Evolutionary conservation across 352 stramenopile species (phyloP), one percentile per base, ranked within the genome.

Genomic region (Halophytophthora polymorphica): DNA sequence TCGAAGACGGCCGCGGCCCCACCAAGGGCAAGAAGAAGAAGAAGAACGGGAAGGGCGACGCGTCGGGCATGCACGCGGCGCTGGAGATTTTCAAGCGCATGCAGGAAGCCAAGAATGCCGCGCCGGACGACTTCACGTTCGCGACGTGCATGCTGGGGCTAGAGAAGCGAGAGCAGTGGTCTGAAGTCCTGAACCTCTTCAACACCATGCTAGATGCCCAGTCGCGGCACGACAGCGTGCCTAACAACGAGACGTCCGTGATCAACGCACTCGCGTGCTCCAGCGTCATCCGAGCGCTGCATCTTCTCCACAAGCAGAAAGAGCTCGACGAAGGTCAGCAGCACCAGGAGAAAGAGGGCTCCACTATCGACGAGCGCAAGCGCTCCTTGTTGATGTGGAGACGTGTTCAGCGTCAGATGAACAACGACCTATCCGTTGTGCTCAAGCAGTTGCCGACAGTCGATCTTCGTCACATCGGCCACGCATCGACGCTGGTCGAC

Each of bases 41-140:
- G 11, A 53, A 43, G 3, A 52, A 14, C 6, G 39, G 5, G 2
- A 15, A 61, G 6, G 31, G 51, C 7, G 46, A 13, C n/a, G 7
- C 42, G 35, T 45, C 53, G 48, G 17, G 48, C 66, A 47, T 67
- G 49, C 45, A 58, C 15, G 50, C 60, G 17, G 64, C 73, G 17
- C 66, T 65, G 53, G 23, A 57, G 39, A 69, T 86, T 44, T 66
- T 88, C 8, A 56, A 79, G 7, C 55, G 57, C 8, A 77, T 91
- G 66, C 61, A 61, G 18, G 29, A 50, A 18, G 63, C 72, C n/a
- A 34, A 36, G 22, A 61, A 67, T 18, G 76, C 63, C 2, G 18
- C 53, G 13, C 75, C 75, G 2, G 76, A 91, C 36, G 75, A 80
- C 42, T 88, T 86, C 29, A 76, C 74, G 13, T 91, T 79, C 50